Evolutionary conservation across 371 early-diverging fungal species (phyloP), one percentile per base, ranked within the genome.

Genomic region (Circinella minor): DNA sequence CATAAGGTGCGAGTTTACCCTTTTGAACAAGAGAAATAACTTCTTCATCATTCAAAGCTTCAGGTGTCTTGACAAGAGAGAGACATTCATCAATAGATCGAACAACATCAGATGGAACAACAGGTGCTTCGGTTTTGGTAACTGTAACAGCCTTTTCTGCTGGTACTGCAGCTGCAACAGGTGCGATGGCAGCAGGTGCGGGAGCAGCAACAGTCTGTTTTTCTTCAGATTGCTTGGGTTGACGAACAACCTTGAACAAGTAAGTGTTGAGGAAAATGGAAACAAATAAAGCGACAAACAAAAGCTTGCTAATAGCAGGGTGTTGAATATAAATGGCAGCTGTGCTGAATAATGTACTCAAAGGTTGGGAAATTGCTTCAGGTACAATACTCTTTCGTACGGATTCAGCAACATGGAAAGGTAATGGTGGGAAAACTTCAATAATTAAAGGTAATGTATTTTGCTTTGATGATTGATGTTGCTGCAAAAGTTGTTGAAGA

Each of bases 1-100:
- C 91, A 77, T 97, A 93, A 7, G 91, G 78, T 3, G 95, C 88
- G 47, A 97, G 80, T 55, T 91, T 89, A 61, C 93, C 93, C 38
- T 75, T 76, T 47, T 86, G 85, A 18, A 93, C 93, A 36, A 96
- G 88, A 61, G 74, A 60, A 34, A 94, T 72, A n/a, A 97, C 73
- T 71, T 96, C 95, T 63, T 90, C 92, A 70, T 97, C 94, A 51
- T 70, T 74, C 9, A 88, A 69, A 61, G 20, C 8, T 36, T 81
- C 83, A 8, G 85, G 78, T 6, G 89, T 75, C 66, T 83, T 82
- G 54, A 91, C 74, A 38, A 94, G 72, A 4, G 74, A 75, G 39
- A 88, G 49, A 73, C 93, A 93, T 61, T 88, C 90, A 5, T 92
- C 93, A 3, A 86, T 39, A 10, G 92, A 71, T 15, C 93, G 92